Evolutionary conservation across 2,329 filamentous ascomycete genomes (phyloP).

Genomic region (Cadophora gregata): DNA sequence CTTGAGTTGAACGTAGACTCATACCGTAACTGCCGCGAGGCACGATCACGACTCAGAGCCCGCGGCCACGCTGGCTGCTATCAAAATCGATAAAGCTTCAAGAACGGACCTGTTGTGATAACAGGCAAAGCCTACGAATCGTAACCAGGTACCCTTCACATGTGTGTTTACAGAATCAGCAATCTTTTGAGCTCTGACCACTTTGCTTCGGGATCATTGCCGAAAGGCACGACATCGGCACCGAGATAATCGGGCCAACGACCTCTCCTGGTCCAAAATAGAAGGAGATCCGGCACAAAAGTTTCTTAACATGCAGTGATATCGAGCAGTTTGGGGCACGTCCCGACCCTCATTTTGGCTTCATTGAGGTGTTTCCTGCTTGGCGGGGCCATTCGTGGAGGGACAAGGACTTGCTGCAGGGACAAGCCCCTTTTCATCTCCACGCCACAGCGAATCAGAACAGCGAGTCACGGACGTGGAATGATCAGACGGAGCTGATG

Average conservation of each 20-base stretch:
- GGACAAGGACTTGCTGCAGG: conserved; percentile 9
- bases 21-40: background rate
- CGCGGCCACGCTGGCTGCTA: background rate
- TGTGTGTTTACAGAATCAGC: background rate
- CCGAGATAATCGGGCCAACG: background rate
- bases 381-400: conserved; percentile 4
- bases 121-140: conserved; percentile 1
- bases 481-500: conserved; percentile 6
- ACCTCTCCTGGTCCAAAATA: background rate
- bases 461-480: background rate
- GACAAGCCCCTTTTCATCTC: conserved; percentile 7
- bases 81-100: conserved; percentile 9
- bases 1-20: background rate
- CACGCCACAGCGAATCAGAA: background rate
- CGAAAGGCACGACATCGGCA: conserved; percentile 17
- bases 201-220: conserved; percentile 4
- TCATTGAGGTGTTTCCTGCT: conserved; percentile 11
- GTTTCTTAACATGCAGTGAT: conserved; percentile 11
- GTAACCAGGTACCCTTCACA: background rate
- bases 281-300: conserved; percentile 2
- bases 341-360: conserved; percentile 5
- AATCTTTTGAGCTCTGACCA: conserved; percentile 7
- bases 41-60: background rate
- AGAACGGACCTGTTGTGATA: background rate
- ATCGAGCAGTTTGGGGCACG: conserved; percentile 4